Evolutionary conservation across 1,284 basidiomycete species (phyloP).

Genomic region (Ganoderma boninense): DNA sequence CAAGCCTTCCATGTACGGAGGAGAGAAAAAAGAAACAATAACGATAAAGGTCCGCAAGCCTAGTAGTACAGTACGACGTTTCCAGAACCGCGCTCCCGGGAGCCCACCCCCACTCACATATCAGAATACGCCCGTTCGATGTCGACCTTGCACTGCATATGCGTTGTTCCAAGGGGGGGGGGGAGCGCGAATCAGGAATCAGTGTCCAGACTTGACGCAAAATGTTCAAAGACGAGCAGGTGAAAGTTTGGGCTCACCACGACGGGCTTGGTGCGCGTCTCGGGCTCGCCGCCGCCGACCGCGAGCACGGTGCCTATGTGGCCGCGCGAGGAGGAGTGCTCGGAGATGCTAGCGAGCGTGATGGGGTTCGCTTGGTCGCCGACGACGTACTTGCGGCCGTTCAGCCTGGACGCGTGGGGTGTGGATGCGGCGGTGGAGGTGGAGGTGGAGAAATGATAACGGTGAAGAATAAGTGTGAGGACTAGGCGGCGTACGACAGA

Average conservation of each 20-base stretch:
- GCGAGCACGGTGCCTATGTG: neutral
- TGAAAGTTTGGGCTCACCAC: no score
- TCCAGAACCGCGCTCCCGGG: no score
- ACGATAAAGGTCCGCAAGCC: no score
- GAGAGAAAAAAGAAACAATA: no score
- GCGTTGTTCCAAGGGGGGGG: neutral
- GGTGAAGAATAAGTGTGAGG: neutral
- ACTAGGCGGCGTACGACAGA: neutral
- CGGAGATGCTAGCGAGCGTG: neutral
- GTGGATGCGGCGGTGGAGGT: no score
- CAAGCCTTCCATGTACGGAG: no score
- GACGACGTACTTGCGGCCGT: neutral
- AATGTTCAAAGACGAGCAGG: no score
- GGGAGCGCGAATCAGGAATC: neutral
- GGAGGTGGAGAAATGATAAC: no score
- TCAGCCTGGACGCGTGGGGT: no score
- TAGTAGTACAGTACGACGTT: no score
- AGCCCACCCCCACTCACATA: neutral
- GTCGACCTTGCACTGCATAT: neutral
- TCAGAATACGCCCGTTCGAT: neutral
- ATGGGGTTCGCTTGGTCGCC: neutral
- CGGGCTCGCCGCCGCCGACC: neutral
- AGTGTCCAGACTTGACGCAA: neutral
- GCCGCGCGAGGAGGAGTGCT: neutral
- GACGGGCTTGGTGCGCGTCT: neutral